Evolutionary conservation across 1,139 yeast genomes (phyloP).

Genomic region (Blastobotrys raffinosifermentans): DNA sequence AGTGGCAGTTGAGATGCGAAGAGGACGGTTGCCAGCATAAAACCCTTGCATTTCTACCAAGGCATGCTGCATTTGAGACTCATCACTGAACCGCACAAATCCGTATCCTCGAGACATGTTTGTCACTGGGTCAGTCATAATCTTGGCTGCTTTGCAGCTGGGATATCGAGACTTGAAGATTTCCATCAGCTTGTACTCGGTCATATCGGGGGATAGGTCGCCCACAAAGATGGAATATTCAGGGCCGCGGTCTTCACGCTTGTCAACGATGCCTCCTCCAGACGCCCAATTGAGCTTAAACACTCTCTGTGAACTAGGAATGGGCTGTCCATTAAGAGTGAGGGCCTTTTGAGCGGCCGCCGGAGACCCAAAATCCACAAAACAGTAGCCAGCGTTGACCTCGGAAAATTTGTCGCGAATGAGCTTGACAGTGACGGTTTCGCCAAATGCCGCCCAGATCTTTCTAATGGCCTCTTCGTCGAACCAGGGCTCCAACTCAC

Average conservation of each 20-base stretch:
- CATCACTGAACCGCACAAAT: constrained; percentile 74
- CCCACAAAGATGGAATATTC: constrained; percentile 82
- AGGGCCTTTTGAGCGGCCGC: constrained; percentile 65
- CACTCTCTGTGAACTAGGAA: constrained; percentile 56
- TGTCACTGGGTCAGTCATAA: constrained; percentile 75
- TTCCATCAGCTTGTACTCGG: constrained; percentile 63
- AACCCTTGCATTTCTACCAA: constrained; percentile 78
- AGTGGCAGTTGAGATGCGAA: constrained; percentile 70
- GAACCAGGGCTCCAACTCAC: constrained; percentile 84
- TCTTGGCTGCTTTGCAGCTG: constrained; percentile 77
- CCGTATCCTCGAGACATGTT: constrained; percentile 85
- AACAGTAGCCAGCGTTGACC: constrained; percentile 72
- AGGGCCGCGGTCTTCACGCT: constrained; percentile 37
- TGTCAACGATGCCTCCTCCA: constrained; percentile 49
- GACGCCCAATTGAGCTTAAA: constrained; percentile 86
- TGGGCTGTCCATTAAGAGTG: constrained; percentile 58
- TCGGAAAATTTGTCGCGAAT: constrained; percentile 47
- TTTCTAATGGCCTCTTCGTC: constrained; percentile 62
- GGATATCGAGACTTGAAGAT: constrained; percentile 66
- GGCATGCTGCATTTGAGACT: constrained; percentile 70
- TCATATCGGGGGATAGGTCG: constrained; percentile 70
- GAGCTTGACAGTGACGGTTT: constrained; percentile 52
- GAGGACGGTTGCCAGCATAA: constrained; percentile 65
- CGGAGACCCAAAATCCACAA: constrained; percentile 68
- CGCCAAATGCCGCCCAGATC: constrained; percentile 58